Base-by-base conservation (phyloP, 352 stramenopile genomes). In the Hyaloperonospora arabidopsidis region DNA sequence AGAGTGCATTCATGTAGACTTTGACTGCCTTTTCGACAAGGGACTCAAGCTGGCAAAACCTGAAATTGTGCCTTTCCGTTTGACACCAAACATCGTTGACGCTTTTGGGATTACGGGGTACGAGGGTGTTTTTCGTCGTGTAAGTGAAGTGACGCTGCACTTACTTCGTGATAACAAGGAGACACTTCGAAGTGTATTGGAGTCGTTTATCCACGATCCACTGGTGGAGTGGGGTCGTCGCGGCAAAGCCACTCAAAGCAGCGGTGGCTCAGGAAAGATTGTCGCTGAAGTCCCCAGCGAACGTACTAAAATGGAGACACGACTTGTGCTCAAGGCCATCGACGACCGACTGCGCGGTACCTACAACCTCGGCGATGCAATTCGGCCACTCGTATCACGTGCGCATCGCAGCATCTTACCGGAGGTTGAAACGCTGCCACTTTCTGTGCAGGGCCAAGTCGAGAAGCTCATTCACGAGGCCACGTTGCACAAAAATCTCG, bases 21-120 rank as follows among this genome's bases (percentile, higher is more conserved):
- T 99, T 76, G 95, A 98, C 68, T 98, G 97, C 63, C 86, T 99
- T 45, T 99, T 99, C 67, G 97, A 99, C 71, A 99, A 99, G 65
- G 97, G 96, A 5, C 76, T 99, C 5, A 87, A 92, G 59, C 75
- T 99, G 11, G 79, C 85, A 12, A 88, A 87, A 43, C 97, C 97
- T 3, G 97, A 99, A 75, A 95, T 99, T 45, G 97, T 99, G 39
- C 97, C 97, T 1, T 99, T 99, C 63, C 93, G 97, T n/a, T 79
- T 99, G 22, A 99, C 97, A 10, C 90, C 95, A 0, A 99, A 99
- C 61, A 98, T 99, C 67, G 84, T 99, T 52, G 97, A 99, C 66
- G 96, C 93, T n/a, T 98, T 99, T 66, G 97, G 97, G 5, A 92
- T 98, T 43, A 97, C 79, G 8, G 97, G 97, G 1, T 87, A 93